Base-by-base conservation (phyloP, 345 rosid genomes). In the Linum lewisii region DNA sequence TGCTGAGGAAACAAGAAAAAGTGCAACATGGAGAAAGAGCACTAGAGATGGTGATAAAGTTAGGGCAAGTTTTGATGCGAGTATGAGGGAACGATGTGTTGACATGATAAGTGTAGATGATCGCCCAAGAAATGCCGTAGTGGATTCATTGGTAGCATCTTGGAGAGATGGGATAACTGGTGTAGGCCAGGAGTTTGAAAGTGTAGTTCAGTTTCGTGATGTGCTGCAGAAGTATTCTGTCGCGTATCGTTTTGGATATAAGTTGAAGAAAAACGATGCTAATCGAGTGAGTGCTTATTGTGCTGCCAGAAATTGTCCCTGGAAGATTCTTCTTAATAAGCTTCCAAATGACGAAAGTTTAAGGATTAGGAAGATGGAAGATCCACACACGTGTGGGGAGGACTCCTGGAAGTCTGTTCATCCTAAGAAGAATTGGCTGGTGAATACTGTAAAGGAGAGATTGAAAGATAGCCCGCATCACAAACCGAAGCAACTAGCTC, bases 101-200 rank as follows among this genome's bases (percentile, higher is more conserved):
- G 16, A 23, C 5, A 21, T 54, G 57, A 54, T 57, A 1, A 55
- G 49, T 57, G 50, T 58, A 49, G 73, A 72, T 24, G 60, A 63
- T 65, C 53, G 72, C 25, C 51, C 66, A 21, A 55, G 51, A 26
- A 58, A 73, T 65, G 79, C 54, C 68, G 64, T 85, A 21, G 55
- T 70, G 11, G 80, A 75, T 63, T 67, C 75, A 60, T 61, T 75
- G 60, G 78, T 91, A 63, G 84, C 85, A 34, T 73, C 78, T 11
- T 91, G 98, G 98, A 91, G 79, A 74, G 77, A 73, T 57, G 80
- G 86, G 68, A 91, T 91, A 49, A 76, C 84, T 3, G 98, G 96
- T 60, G 87, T 81, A 21, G 96, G 96, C 67, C 98, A 91, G 78
- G 98, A 90, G 29, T 91, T 91, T 67, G 73, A 75, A 58, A 74